A percentile compares a stretch with the other conserved stretches of the same genome.
Evolutionary conservation across 1,139 yeast genomes (phyloP).

Genomic region (Nakaseomyces sp.): DNA sequence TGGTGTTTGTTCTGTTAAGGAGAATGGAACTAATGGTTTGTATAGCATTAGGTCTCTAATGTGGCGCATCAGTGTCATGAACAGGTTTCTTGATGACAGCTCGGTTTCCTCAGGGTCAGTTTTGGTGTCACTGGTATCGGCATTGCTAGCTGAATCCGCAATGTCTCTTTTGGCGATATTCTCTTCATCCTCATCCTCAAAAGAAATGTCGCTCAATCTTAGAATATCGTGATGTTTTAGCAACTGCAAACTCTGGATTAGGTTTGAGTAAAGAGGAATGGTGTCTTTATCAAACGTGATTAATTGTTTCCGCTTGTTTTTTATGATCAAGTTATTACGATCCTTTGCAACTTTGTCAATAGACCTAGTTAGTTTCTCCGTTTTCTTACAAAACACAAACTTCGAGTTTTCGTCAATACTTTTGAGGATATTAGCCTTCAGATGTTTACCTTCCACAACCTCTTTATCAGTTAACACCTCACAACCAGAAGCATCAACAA

Average conservation of each 20-base stretch:
- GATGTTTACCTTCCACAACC: constrained; percentile 28
- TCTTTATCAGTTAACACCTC: constrained; percentile 26
- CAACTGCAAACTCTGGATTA: constrained; percentile 11
- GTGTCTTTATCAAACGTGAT: constrained; percentile 5
- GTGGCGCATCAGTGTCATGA: constrained; percentile 33
- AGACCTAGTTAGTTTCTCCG: constrained; percentile 8
- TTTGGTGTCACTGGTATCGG: neutral
- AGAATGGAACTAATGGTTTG: constrained; percentile 35
- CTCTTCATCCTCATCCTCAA: constrained; percentile 6
- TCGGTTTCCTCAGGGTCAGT: neutral
- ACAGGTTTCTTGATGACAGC: constrained; percentile 29
- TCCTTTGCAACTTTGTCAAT: neutral
- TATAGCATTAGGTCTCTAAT: constrained; percentile 37
- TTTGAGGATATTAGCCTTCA: constrained; percentile 30
- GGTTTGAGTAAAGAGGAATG: constrained; percentile 8
- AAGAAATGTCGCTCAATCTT: constrained; percentile 5
- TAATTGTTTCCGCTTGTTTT: constrained; percentile 6
- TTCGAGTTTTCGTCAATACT: constrained; percentile 27
- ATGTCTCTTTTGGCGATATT: constrained; percentile 1
- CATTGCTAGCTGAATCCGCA: neutral
- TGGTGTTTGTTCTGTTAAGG: constrained; percentile 13
- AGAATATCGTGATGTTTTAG: constrained; percentile 13
- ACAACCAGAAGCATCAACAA: constrained; percentile 46
- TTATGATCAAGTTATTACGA: neutral
- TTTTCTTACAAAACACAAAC: constrained; percentile 27